Evolutionary conservation across 331 rosid species (phyloP).

Genomic region (Rosa hybrid): DNA sequence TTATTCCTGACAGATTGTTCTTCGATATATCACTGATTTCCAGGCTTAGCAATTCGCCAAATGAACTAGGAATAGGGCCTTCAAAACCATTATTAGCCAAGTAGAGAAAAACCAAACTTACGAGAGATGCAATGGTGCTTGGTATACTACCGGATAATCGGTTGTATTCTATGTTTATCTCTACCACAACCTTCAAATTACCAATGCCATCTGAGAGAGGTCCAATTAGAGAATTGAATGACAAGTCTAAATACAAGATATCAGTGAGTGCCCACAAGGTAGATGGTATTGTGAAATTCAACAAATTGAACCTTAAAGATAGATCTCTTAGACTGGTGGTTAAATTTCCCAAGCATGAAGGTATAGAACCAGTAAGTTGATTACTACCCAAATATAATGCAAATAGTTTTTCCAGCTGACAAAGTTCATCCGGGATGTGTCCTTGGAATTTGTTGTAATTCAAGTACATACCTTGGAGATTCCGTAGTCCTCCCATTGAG

Average conservation of each 20-base stretch:
- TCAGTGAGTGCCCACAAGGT: constrained; percentile 27
- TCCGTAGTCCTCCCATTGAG: background rate
- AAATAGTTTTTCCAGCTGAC: background rate
- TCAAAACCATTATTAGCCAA: constrained; percentile 21
- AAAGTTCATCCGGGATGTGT: constrained; percentile 5
- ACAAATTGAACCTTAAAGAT: background rate
- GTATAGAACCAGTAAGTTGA: constrained; percentile 10
- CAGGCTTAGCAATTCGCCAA: constrained; percentile 25
- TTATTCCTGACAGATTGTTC: constrained; percentile 26
- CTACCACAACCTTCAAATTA: background rate
- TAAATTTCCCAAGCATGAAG: constrained; percentile 12
- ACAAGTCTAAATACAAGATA: constrained; percentile 25
- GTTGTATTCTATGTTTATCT: constrained; percentile 30
- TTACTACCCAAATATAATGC: background rate
- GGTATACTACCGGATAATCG: constrained; percentile 29
- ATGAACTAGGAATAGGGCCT: constrained; percentile 40
- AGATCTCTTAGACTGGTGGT: background rate
- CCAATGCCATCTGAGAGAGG: constrained; percentile 22
- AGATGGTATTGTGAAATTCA: background rate
- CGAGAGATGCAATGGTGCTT: constrained; percentile 9
- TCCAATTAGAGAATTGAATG: constrained; percentile 33
- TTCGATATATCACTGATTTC: constrained; percentile 31
- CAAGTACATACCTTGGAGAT: background rate
- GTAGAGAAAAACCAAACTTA: constrained; percentile 20
- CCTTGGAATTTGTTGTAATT: background rate